phyloP scores from a whole-genome alignment of 2,329 filamentous ascomycete genomes.

The Cyphellophora attinorum region DNA sequence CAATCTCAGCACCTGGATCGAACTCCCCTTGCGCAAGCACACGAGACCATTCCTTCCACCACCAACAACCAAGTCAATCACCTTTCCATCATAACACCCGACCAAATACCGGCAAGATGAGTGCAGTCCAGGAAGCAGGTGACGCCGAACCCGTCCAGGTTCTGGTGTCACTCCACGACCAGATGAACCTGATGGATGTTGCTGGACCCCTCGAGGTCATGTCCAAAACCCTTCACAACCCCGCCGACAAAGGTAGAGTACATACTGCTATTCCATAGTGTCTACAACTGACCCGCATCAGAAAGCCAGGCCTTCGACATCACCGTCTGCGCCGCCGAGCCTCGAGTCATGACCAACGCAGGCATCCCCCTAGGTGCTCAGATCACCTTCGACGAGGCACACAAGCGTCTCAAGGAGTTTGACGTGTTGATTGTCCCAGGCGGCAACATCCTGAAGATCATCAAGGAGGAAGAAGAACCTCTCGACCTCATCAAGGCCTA shows the following conservation, averaged over 20 bases:
- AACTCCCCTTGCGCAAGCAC: too few species aligned
- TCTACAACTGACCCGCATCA: constrained; percentile 2
- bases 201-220: constrained; percentile 51
- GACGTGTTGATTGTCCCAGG: constrained; percentile 73
- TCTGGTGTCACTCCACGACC: constrained; percentile 47
- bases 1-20: too few species aligned
- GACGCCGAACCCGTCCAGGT: constrained; percentile 44
- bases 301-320: constrained; percentile 45
- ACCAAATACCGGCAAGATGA: constrained; percentile 31
- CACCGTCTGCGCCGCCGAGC: constrained; percentile 38
- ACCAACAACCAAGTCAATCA: too few species aligned
- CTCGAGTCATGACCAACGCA: constrained; percentile 44
- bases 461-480: constrained; percentile 58
- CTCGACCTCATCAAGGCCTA: constrained; percentile 65
- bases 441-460: constrained; percentile 52
- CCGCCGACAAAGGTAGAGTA: constrained; percentile 38
- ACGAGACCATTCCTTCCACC: too few species aligned
- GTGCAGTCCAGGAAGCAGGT: constrained; percentile 36
- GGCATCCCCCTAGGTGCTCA: constrained; percentile 64
- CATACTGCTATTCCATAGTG: background rate
- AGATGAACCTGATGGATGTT: constrained; percentile 49
- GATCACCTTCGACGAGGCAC: constrained; percentile 68
- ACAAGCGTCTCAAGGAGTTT: constrained; percentile 62
- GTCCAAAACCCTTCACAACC: constrained; percentile 42
- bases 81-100: too few species aligned